Conservation (phyloP, 306 rosid species). For the Pachyrhizus erosus region DNA sequence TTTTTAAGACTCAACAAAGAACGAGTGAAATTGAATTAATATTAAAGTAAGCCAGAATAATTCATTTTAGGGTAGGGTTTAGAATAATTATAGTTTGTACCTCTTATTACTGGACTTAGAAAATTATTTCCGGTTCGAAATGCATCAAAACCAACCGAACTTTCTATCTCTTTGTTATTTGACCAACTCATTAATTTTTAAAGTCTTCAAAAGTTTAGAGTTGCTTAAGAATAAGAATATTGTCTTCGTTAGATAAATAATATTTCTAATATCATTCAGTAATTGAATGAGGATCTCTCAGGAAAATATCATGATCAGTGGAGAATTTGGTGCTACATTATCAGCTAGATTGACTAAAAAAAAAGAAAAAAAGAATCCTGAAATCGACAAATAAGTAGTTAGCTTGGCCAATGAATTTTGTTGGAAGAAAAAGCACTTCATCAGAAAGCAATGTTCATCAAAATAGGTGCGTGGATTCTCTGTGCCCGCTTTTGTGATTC, state of each 20-base stretch:
- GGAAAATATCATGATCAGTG: background rate
- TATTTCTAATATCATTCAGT: background rate
- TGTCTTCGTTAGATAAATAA: background rate
- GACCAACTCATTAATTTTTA: background rate
- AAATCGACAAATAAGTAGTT: too few relatives aligned
- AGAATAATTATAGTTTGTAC: too few relatives aligned
- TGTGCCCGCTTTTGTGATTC: background rate
- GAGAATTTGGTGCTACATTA: background rate
- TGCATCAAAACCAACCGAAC: background rate
- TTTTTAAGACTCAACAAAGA: too few relatives aligned
- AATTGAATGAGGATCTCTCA: background rate
- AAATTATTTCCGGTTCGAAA: background rate
- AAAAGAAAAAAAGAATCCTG: background rate
- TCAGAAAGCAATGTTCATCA: background rate
- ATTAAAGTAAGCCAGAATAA: too few relatives aligned
- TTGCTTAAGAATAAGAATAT: background rate
- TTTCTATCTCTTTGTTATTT: background rate
- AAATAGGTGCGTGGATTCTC: background rate
- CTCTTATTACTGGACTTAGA: background rate
- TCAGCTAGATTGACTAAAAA: background rate
- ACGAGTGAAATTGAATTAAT: too few relatives aligned
- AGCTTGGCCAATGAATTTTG: background rate
- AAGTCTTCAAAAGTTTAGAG: background rate
- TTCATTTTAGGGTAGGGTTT: too few relatives aligned
- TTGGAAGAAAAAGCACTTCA: background rate